Conservation (phyloP, 176 grass and related monocot species). For the Eragrostis curvula region DNA sequence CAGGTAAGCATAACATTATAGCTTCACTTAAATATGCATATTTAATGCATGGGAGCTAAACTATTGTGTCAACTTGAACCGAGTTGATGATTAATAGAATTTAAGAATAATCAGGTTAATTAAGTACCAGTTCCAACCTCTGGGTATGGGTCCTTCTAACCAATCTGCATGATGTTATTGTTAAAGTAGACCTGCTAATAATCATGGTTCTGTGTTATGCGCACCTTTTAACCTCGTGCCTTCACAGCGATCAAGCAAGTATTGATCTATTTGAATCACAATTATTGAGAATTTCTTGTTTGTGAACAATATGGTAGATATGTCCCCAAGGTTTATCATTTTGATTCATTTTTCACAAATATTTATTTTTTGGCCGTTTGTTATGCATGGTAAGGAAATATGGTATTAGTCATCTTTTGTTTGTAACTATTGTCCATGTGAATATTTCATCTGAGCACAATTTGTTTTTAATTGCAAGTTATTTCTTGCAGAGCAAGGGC, state of each 20-base stretch:
- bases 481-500: conserved; percentile 49
- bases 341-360: background rate
- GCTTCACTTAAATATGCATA: conserved; percentile 6
- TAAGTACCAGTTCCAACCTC: background rate
- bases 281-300: background rate
- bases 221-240: background rate
- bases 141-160: conserved; percentile 21
- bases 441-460: conserved; percentile 7
- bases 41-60: conserved; percentile 22
- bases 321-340: background rate
- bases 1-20: conserved; percentile 44
- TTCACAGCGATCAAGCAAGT: background rate
- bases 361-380: background rate
- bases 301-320: conserved; percentile 8
- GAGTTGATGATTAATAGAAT: background rate
- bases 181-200: conserved; percentile 15
- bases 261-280: background rate
- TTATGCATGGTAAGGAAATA: background rate
- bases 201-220: conserved; percentile 24
- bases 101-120: conserved; percentile 7
- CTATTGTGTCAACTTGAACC: conserved; percentile 14
- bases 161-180: background rate
- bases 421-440: background rate
- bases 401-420: conserved; percentile 1
- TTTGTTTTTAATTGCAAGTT: conserved; percentile 6